Percentiles rank a stretch among this genome's conserved stretches.
Conservation (phyloP, 2,329 filamentous ascomycete species). For the Fusarium euwallaceae region DNA sequence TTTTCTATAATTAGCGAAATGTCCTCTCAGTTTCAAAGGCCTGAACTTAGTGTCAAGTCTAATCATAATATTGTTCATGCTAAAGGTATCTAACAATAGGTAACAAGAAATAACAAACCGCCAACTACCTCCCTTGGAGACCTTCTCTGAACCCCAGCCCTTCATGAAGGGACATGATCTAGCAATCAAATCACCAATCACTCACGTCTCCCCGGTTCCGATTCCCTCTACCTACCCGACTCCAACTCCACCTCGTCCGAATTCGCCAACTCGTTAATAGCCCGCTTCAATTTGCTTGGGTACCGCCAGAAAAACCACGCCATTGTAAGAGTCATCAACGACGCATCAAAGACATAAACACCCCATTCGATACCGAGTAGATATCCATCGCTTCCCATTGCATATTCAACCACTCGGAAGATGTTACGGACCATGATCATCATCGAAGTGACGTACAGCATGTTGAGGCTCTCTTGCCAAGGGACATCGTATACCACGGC, state of each 20-base stretch:
- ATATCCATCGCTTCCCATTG: constrained; percentile 16
- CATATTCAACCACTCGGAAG: constrained; percentile 19
- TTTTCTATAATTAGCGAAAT: no score
- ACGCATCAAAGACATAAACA: constrained; percentile 23
- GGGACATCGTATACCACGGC: constrained; percentile 35
- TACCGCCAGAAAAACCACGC: constrained; percentile 19
- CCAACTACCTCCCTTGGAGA: background rate
- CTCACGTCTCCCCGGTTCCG: background rate
- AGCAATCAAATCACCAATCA: background rate
- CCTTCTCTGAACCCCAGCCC: background rate
- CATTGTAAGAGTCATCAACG: constrained; percentile 26
- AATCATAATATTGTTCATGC: background rate
- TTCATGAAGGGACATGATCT: no score
- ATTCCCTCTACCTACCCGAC: background rate
- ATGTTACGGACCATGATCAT: constrained; percentile 54
- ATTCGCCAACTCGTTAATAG: background rate
- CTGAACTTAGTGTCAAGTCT: background rate
- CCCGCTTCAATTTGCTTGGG: constrained; percentile 12
- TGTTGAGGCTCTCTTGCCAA: constrained; percentile 52
- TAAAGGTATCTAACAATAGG: background rate
- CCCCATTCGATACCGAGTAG: constrained; percentile 13
- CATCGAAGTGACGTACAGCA: constrained; percentile 53
- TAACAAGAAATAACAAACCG: background rate
- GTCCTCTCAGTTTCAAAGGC: background rate
- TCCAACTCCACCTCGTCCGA: background rate